These are phyloP conservation scores for Penicillium sp. DNA, from an alignment of 2,329 filamentous ascomycete species.

Conservation along the genomic window DNA sequence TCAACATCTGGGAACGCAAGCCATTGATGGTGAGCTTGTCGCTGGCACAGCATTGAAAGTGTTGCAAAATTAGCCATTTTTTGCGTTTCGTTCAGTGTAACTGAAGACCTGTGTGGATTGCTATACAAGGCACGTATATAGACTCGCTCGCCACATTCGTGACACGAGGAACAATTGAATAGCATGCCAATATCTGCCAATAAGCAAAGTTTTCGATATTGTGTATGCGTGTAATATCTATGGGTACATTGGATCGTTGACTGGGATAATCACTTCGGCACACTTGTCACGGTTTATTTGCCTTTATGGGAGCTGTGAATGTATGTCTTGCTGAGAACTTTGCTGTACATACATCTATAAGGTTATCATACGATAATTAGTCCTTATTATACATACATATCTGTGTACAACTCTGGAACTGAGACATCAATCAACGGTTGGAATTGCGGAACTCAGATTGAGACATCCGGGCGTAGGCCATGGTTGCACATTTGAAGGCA, in stretches of 20 bases:
- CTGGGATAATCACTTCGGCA: background rate
- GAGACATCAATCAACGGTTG: background rate
- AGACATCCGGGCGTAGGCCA: background rate
- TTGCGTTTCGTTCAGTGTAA: background rate
- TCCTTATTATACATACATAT: background rate
- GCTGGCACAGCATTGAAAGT: conserved; percentile 1
- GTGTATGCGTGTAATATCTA: background rate
- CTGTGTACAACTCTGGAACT: background rate
- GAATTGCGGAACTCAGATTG: background rate
- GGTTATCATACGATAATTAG: background rate
- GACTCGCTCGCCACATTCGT: background rate
- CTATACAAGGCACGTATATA: background rate
- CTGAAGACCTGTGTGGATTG: background rate
- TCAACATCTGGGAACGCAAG: conserved; percentile 23
- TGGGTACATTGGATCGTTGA: background rate
- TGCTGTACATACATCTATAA: background rate
- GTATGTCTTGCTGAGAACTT: background rate
- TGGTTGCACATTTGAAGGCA: background rate
- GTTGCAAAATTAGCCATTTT: background rate
- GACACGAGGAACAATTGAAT: background rate
- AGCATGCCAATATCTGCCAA: background rate
- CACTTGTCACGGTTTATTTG: background rate
- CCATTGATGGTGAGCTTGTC: conserved; percentile 19
- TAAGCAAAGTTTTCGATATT: background rate
- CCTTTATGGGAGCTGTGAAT: background rate